Conservation (phyloP, 805 yeast species). For the Starmerella davenportii region DNA sequence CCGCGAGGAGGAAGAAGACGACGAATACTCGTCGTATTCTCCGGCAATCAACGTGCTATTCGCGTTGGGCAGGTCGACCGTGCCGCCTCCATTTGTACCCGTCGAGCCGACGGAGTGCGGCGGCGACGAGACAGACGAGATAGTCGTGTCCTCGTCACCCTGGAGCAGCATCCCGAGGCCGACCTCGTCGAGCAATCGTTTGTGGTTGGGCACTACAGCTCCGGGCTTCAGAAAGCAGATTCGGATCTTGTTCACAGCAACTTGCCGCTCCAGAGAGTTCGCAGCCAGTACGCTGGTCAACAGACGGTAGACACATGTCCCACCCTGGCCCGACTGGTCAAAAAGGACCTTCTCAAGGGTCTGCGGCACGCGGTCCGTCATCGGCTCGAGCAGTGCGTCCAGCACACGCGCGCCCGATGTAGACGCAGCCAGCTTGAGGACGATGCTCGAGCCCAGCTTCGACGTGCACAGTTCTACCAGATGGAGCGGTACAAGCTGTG, state of each 20-base stretch:
- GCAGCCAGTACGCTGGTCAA: constrained; percentile 47
- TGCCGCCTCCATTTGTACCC: too few relatives aligned
- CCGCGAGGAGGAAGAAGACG: background rate
- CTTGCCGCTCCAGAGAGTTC: constrained; percentile 38
- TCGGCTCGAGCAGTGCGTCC: constrained; percentile 36
- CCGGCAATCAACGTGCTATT: background rate
- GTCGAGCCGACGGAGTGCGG: too few relatives aligned
- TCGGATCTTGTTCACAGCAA: constrained; percentile 44
- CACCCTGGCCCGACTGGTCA: constrained; percentile 47
- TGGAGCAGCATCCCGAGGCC: constrained; percentile 31
- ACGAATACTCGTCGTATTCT: background rate
- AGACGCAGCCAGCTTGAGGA: constrained; percentile 47
- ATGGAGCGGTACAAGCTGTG: constrained; percentile 37
- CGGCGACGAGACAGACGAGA: too few relatives aligned
- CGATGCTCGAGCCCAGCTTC: constrained; percentile 67
- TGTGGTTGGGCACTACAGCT: constrained; percentile 45
- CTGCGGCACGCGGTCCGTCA: constrained; percentile 25
- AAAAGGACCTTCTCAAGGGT: constrained; percentile 40
- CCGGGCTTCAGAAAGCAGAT: constrained; percentile 37
- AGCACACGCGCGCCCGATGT: constrained; percentile 27
- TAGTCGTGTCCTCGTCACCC: background rate
- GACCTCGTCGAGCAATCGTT: constrained; percentile 79
- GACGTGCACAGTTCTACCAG: constrained; percentile 53
- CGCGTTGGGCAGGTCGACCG: background rate
- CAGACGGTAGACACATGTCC: constrained; percentile 62